A percentile compares a stretch with the other conserved stretches of the same genome.
Conservation (phyloP, 192 early-diverging fungal genomes). For the Funneliformis mosseae region DNA sequence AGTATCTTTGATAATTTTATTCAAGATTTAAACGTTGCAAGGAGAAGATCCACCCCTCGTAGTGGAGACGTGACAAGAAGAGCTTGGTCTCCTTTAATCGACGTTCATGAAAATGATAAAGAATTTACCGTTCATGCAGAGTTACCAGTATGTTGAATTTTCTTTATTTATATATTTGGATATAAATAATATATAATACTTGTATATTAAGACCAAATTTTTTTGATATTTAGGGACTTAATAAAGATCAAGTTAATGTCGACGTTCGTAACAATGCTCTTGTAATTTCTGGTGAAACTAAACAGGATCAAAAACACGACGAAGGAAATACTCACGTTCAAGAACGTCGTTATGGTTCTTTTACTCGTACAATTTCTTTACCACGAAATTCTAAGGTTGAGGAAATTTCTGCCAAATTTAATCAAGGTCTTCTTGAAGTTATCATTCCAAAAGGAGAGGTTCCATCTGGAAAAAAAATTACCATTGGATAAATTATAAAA, state of each 20-base stretch:
- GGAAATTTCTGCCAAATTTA: constrained; percentile 53
- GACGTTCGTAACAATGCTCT: constrained; percentile 49
- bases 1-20: constrained; percentile 16
- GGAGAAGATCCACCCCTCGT: neutral
- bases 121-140: constrained; percentile 52
- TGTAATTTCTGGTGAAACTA: constrained; percentile 51
- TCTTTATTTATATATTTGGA: no score
- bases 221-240: constrained; percentile 41
- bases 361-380: constrained; percentile 53
- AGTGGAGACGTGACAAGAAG: neutral
- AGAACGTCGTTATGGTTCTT: constrained; percentile 57
- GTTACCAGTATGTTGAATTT: neutral
- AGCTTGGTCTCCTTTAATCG: constrained; percentile 38
- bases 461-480: constrained; percentile 49
- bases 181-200: neutral
- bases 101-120: constrained; percentile 55
- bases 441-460: constrained; percentile 47
- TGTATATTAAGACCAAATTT: neutral
- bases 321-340: constrained; percentile 47
- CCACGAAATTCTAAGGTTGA: constrained; percentile 51
- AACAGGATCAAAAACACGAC: constrained; percentile 37
- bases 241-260: constrained; percentile 59
- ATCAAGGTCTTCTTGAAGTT: constrained; percentile 61
- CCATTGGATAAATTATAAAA: constrained; percentile 36
- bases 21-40: neutral